A percentile compares a stretch with the other conserved stretches of the same genome.
These are phyloP conservation scores for Fusarium brachygibbosum DNA, from an alignment of 2,329 filamentous ascomycete genomes.

Conservation along the genomic window DNA sequence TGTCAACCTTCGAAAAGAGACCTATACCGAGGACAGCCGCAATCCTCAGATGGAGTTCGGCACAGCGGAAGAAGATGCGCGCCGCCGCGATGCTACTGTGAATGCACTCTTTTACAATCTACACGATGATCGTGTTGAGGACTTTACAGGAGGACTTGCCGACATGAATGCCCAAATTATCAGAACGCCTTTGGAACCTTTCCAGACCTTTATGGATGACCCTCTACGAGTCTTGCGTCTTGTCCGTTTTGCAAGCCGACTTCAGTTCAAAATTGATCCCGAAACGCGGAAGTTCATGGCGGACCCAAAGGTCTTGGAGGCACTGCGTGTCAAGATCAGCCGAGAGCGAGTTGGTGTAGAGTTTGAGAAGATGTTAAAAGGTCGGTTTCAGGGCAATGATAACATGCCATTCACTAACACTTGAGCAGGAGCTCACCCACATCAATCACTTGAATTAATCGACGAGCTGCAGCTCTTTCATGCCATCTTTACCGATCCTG, in stretches of 20 bases:
- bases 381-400: conserved; percentile 53
- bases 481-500: conserved; percentile 80
- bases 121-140: conserved; percentile 82
- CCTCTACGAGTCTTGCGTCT: conserved; percentile 88
- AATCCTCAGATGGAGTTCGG: conserved; percentile 96
- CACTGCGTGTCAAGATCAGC: conserved; percentile 89
- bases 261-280: conserved; percentile 82
- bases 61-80: conserved; percentile 88
- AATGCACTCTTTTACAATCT: conserved; percentile 98
- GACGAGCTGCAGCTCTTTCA: conserved; percentile 76
- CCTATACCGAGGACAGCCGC: conserved; percentile 87
- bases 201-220: conserved; percentile 95
- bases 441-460: conserved; percentile 73
- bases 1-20: conserved; percentile 93
- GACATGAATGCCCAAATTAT: conserved; percentile 83
- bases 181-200: conserved; percentile 86
- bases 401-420: conserved; percentile 3
- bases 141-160: conserved; percentile 82
- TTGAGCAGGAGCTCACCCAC: conserved; percentile 68
- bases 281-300: conserved; percentile 80
- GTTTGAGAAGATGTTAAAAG: conserved; percentile 90
- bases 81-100: conserved; percentile 90
- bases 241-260: conserved; percentile 88
- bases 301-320: conserved; percentile 80
- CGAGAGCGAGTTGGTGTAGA: conserved; percentile 90